Evolutionary conservation across 176 grass and related monocot genomes (phyloP).

Genomic region (Themeda triandra): DNA sequence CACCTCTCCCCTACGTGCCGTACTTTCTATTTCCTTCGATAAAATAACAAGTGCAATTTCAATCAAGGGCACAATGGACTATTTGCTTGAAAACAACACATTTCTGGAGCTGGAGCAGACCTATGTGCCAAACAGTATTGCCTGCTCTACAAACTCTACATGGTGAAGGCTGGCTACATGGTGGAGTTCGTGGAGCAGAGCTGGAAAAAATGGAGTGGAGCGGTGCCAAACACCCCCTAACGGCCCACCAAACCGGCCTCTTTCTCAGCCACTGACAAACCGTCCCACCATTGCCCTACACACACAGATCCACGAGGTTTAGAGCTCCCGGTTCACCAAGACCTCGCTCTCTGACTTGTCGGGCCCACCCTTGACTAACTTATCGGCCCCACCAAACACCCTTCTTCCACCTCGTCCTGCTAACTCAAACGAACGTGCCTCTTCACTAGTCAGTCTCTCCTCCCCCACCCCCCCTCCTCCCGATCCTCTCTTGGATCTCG

Average conservation of each 20-base stretch:
- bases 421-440: slow-evolving; percentile 30
- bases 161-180: no score
- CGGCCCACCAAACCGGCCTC: background rate
- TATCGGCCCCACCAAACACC: background rate
- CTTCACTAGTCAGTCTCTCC: slow-evolving; percentile 24
- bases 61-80: no score
- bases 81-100: no score
- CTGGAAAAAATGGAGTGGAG: no score
- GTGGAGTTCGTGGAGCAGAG: no score
- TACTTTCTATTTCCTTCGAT: no score
- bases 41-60: no score
- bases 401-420: background rate
- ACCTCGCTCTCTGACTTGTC: accelerated
- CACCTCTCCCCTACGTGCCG: no score
- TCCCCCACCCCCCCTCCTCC: background rate
- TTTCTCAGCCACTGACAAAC: background rate
- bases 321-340: background rate
- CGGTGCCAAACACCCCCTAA: no score
- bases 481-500: slow-evolving; percentile 49
- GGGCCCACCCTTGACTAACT: background rate
- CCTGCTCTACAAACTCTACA: no score
- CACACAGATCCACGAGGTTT: background rate
- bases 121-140: no score
- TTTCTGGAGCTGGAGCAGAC: no score
- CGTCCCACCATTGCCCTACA: background rate